Conservation (phyloP, 768 basidiomycete species). For the Boletus insuetus region DNA sequence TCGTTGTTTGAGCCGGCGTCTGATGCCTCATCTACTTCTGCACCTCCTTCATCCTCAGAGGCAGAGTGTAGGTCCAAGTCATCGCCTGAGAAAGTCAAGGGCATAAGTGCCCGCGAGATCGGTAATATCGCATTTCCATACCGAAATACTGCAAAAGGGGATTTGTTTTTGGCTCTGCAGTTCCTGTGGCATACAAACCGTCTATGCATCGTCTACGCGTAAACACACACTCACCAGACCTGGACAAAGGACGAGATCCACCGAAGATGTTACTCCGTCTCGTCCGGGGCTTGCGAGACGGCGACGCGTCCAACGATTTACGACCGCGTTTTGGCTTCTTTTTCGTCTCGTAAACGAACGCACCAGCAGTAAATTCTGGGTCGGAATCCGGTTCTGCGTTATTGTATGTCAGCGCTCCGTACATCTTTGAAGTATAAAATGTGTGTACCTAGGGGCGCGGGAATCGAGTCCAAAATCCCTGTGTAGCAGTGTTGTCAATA, state of each 20-base stretch:
- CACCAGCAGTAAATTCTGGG: constrained; percentile 32
- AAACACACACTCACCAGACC: constrained; percentile 9
- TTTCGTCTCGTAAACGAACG: constrained; percentile 30
- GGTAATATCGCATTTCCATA: constrained; percentile 14
- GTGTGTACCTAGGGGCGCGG: constrained; percentile 35
- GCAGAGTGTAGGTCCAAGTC: constrained; percentile 52
- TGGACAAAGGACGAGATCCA: constrained; percentile 1
- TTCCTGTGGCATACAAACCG: not conserved
- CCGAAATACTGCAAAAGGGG: constrained; percentile 52
- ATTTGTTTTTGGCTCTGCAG: constrained; percentile 28
- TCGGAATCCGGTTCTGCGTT: constrained; percentile 31
- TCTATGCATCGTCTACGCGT: not conserved
- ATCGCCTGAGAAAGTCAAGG: constrained; percentile 26
- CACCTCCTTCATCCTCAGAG: constrained; percentile 38
- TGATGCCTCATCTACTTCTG: constrained; percentile 18
- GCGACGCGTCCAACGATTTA: constrained; percentile 14
- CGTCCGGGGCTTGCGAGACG: constrained; percentile 14
- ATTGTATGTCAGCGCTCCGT: not conserved
- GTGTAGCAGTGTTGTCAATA: not conserved
- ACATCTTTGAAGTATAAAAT: not conserved
- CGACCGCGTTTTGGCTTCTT: constrained; percentile 17
- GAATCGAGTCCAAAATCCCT: constrained; percentile 30
- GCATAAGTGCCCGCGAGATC: not conserved
- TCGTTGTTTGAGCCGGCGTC: constrained; percentile 21
- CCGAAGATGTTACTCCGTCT: constrained; percentile 11